Evolutionary conservation across 805 yeast genomes (phyloP).

Genomic region (Cyberlindnera americana): DNA sequence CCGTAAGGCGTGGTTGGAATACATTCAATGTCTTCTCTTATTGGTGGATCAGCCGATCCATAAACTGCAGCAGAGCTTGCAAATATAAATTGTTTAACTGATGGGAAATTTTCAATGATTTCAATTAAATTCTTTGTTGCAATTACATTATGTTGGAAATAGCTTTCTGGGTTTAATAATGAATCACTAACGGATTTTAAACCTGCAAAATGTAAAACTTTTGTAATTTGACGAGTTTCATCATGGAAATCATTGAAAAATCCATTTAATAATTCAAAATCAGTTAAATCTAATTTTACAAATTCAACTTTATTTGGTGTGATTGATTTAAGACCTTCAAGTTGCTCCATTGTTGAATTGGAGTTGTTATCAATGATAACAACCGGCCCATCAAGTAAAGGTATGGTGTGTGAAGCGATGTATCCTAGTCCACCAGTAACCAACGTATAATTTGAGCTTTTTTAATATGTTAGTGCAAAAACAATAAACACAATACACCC

Average conservation of each 20-base stretch:
- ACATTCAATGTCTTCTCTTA: conserved; percentile 48
- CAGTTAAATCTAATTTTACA: conserved; percentile 18
- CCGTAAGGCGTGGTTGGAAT: conserved; percentile 81
- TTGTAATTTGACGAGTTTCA: conserved; percentile 7
- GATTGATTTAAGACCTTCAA: conserved; percentile 38
- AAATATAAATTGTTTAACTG: conserved; percentile 56
- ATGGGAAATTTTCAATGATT: conserved; percentile 37
- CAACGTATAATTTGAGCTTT: conserved; percentile 8
- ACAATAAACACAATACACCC: no score
- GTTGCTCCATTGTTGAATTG: conserved; percentile 67
- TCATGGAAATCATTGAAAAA: conserved; percentile 12
- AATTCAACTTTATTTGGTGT: conserved; percentile 48
- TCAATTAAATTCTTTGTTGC: conserved; percentile 61
- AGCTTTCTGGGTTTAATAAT: conserved; percentile 58
- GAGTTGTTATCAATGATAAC: conserved; percentile 69
- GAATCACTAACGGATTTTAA: conserved; percentile 83
- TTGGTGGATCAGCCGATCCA: conserved; percentile 71
- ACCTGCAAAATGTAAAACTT: conserved; percentile 68
- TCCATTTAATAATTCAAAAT: not conserved
- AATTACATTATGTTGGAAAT: conserved; percentile 63
- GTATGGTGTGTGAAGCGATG: conserved; percentile 76
- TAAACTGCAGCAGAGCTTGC: conserved; percentile 81
- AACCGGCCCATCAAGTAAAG: conserved; percentile 59
- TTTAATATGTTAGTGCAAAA: no score
- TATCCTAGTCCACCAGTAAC: conserved; percentile 90